These are phyloP conservation scores for Coemansia sp. DNA, from an alignment of 192 early-diverging fungal species.

Conservation along the genomic window DNA sequence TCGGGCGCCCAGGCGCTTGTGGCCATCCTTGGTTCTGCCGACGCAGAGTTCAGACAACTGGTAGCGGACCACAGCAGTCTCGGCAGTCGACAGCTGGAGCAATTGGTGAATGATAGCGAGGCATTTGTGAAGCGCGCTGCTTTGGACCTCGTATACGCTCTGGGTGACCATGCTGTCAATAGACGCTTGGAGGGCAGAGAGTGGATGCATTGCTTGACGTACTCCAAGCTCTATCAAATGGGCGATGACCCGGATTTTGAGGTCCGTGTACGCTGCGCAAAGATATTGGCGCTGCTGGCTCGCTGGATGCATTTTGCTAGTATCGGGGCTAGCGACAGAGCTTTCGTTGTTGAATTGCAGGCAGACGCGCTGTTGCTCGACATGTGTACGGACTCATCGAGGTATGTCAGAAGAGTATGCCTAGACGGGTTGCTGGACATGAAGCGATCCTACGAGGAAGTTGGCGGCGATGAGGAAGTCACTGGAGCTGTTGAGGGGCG, in stretches of 20 bases:
- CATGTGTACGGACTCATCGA: conserved; percentile 47
- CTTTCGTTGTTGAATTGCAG: conserved; percentile 15
- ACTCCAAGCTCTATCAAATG: conserved; percentile 20
- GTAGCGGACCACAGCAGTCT: background rate
- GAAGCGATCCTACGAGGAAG: conserved; percentile 1
- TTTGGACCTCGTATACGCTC: conserved; percentile 23
- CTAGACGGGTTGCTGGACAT: conserved; percentile 25
- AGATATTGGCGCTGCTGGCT: conserved; percentile 19
- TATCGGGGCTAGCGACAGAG: background rate
- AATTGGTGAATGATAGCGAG: conserved; percentile 37
- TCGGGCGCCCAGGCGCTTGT: conserved; percentile 32
- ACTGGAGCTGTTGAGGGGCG: background rate
- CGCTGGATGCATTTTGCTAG: conserved; percentile 10
- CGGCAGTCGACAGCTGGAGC: background rate
- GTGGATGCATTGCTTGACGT: conserved; percentile 26
- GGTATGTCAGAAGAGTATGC: conserved; percentile 49
- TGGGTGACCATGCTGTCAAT: conserved; percentile 3
- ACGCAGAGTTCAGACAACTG: background rate
- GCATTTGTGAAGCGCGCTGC: conserved; percentile 52
- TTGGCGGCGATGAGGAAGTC: background rate
- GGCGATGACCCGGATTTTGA: conserved; percentile 48
- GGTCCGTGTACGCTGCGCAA: conserved; percentile 46
- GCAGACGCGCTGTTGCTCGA: conserved; percentile 33
- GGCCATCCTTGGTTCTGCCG: background rate
- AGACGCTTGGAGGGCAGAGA: background rate